Evolutionary conservation across 2,329 filamentous ascomycete genomes (phyloP).

Genomic region (Purpureocillium lavendulum): DNA sequence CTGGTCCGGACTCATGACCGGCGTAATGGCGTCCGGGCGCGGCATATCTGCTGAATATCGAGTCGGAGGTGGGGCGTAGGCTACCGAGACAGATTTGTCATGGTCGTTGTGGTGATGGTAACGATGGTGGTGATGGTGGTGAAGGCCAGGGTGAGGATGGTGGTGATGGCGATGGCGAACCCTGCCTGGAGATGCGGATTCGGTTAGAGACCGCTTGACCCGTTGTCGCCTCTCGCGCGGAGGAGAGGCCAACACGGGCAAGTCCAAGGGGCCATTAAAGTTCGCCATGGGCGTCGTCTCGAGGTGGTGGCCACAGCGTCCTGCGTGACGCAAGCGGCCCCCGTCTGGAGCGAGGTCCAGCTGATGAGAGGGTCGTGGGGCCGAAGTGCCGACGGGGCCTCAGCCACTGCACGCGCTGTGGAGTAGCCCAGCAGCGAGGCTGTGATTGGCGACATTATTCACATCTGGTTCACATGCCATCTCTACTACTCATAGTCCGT

Average conservation of each 20-base stretch:
- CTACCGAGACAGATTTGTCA: conserved; percentile 15
- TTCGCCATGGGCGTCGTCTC: conserved; percentile 8
- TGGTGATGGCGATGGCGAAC: conserved; percentile 30
- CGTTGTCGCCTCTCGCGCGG: conserved; percentile 35
- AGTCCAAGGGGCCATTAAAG: conserved; percentile 11
- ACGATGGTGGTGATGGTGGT: conserved; percentile 24
- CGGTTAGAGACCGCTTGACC: conserved; percentile 47
- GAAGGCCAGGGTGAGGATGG: conserved; percentile 17
- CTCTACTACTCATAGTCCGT: no score
- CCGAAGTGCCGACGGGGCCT: not conserved
- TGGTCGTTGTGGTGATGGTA: conserved; percentile 20
- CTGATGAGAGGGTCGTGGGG: not conserved
- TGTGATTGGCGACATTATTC: no score
- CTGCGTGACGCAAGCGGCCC: conserved; percentile 4
- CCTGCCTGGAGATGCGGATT: conserved; percentile 39
- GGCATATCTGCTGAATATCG: conserved; percentile 36
- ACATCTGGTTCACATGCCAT: conserved; percentile 2
- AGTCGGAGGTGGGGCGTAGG: conserved; percentile 18
- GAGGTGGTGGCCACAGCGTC: conserved; percentile 1
- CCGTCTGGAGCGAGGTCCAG: conserved; percentile 1
- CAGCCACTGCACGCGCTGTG: not conserved
- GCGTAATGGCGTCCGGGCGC: conserved; percentile 35
- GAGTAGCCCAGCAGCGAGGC: not conserved
- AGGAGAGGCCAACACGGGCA: conserved; percentile 6
- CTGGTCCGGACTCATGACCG: conserved; percentile 31